Percentiles rank a stretch among this genome's conserved stretches.
phyloP scores from a whole-genome alignment of 805 yeast genomes.

The Yarrowia hollandica region DNA sequence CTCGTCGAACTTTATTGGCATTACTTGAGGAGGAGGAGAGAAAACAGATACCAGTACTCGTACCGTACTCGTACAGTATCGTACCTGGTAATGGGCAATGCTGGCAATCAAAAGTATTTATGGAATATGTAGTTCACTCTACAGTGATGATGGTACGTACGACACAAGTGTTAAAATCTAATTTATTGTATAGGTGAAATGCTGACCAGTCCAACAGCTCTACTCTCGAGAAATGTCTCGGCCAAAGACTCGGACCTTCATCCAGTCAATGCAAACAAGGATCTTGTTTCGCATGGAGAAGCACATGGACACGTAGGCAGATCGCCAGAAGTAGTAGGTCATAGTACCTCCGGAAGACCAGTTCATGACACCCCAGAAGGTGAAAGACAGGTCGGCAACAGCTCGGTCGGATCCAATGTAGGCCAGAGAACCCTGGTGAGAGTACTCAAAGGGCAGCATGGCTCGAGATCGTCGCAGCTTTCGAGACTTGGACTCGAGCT shows the following conservation, averaged over 20 bases:
- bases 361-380: constrained; percentile 52
- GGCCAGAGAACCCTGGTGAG: constrained; percentile 90
- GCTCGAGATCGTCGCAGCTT: constrained; percentile 43
- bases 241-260: constrained; percentile 82
- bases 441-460: constrained; percentile 64
- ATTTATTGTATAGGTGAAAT: constrained; percentile 8
- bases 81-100: too few relatives aligned
- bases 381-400: constrained; percentile 78
- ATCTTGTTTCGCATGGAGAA: constrained; percentile 85
- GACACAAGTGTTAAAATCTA: constrained; percentile 1
- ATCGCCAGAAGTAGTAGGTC: constrained; percentile 92
- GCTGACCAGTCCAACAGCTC: neutral
- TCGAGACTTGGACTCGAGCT: constrained; percentile 50
- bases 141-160: too few relatives aligned
- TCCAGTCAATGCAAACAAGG: constrained; percentile 85
- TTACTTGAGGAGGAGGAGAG: too few relatives aligned
- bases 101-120: too few relatives aligned
- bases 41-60: too few relatives aligned
- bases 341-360: constrained; percentile 80
- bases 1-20: neutral
- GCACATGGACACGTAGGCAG: constrained; percentile 91
- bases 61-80: too few relatives aligned
- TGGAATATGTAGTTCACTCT: too few relatives aligned
- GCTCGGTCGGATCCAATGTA: constrained; percentile 91
- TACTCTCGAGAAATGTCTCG: constrained; percentile 91